A percentile compares a stretch with the other conserved stretches of the same genome.
Evolutionary conservation across 1,284 basidiomycete species (phyloP).

Genomic region (Jaminaea rosea): DNA sequence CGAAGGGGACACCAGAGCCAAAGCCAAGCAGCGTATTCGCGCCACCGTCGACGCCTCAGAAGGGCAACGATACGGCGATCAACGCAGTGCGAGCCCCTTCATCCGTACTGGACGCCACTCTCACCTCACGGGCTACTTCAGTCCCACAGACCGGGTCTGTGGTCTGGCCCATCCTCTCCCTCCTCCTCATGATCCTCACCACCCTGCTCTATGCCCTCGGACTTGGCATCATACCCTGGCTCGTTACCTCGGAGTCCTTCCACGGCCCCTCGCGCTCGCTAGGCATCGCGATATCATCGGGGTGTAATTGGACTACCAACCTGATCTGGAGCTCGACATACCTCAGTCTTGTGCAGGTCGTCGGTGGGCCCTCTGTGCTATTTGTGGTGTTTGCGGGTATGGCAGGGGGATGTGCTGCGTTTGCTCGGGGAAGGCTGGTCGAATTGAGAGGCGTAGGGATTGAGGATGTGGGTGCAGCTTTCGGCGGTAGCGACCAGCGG

Average conservation of each 20-base stretch:
- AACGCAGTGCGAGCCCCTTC: not conserved
- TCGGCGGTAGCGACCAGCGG: not conserved
- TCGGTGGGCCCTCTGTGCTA: not conserved
- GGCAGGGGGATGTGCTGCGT: not conserved
- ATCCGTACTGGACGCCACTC: no score
- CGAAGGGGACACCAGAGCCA: no score
- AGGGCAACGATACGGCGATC: not conserved
- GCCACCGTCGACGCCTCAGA: no score
- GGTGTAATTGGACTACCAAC: slow-evolving; percentile 17
- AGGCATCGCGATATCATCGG: slow-evolving; percentile 25
- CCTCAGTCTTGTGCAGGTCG: slow-evolving; percentile 9
- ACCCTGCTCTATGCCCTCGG: slow-evolving; percentile 28
- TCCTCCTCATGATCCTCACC: slow-evolving; percentile 20
- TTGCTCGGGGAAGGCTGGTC: not conserved
- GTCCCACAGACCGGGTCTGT: no score
- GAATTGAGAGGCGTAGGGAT: not conserved
- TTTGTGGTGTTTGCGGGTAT: not conserved
- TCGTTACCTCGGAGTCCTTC: slow-evolving; percentile 33
- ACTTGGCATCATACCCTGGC: slow-evolving; percentile 34
- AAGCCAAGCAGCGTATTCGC: no score
- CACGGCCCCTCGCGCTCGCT: slow-evolving; percentile 16
- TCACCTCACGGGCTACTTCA: no score
- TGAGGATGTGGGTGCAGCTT: not conserved
- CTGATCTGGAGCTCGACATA: slow-evolving; percentile 8
- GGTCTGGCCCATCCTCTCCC: slow-evolving; percentile 27